Evolutionary conservation across 2,329 filamentous ascomycete species (phyloP), one percentile per base, ranked within the genome.

Genomic region (Botrytis fabae): DNA sequence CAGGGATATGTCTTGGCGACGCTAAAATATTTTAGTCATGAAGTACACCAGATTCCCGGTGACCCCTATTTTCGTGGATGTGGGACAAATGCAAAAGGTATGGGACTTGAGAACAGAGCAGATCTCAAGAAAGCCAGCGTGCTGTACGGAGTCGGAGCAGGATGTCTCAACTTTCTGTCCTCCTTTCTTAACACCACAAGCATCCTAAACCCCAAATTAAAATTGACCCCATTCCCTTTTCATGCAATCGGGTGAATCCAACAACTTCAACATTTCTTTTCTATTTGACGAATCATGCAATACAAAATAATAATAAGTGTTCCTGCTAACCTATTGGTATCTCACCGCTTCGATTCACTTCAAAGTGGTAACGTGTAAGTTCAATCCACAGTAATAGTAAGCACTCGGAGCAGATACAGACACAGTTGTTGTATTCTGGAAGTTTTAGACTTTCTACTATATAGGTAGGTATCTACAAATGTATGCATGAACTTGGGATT

Each of bases 1-100:
- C 70, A 72, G 70, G 70, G 70, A 69, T 69, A 57, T 68, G 28
- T 68, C 62, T 72, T 72, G 63, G 70, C 63, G 38, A 68, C 46
- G 62, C 70, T 72, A 72, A 66, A 60, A 69, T 72, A 72, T 61
- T 72, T 69, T 68, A 68, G 70, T 72, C 22, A 42, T 6, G 25
- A 35, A 59, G 57, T 66, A 38, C 59, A 71, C 25, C 38, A 57
- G 35, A 42, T 35, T 48, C 60, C 48, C 46, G 48, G 69, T 71
- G 69, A 64, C 70, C 61, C 70, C 70, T 69, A 72, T 72, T 69
- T 60, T 40, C 12, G n/a, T 44, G 61, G 54, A 59, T 66, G 46
- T 69, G 65, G 65, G 48, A 57, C 48, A 68, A 54, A 40, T n/a
- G 18, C 20, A 28, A 42, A 14, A 20, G 12, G 22, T 44, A 22